Evolutionary conservation across 2,329 filamentous ascomycete species (phyloP).

Genomic region (Podosphaera xanthii): DNA sequence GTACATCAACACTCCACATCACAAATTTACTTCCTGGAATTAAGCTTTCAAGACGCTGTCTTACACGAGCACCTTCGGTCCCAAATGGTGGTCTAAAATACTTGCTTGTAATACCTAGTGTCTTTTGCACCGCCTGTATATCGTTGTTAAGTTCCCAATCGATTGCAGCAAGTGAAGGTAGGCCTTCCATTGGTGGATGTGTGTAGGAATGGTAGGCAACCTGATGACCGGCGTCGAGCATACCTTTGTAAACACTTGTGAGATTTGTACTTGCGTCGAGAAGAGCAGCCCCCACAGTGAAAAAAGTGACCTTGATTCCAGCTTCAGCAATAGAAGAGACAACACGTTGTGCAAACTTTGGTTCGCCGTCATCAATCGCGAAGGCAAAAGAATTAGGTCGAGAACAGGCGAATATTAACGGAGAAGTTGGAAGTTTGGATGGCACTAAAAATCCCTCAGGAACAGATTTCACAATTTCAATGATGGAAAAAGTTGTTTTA

Average conservation of each 20-base stretch:
- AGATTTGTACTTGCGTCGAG: conserved; percentile 35
- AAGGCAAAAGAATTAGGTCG: conserved; percentile 49
- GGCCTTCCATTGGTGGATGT: conserved; percentile 41
- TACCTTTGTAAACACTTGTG: conserved; percentile 38
- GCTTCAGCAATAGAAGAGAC: conserved; percentile 38
- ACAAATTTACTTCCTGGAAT: conserved; percentile 33
- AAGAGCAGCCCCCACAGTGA: conserved; percentile 42
- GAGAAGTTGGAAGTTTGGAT: conserved; percentile 35
- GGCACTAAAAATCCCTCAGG: conserved; percentile 30
- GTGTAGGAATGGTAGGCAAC: conserved; percentile 46
- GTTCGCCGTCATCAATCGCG: conserved; percentile 47
- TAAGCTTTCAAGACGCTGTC: conserved; percentile 32
- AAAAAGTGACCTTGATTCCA: conserved; percentile 44
- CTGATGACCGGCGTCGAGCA: conserved; percentile 39
- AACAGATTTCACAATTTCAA: conserved; percentile 35
- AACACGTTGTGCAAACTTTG: conserved; percentile 33
- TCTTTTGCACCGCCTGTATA: conserved; percentile 23
- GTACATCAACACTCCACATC: conserved; percentile 47
- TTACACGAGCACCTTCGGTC: conserved; percentile 41
- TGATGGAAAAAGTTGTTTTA: conserved; percentile 26
- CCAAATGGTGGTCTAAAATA: conserved; percentile 53
- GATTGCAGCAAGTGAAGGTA: conserved; percentile 27
- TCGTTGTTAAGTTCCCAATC: conserved; percentile 40
- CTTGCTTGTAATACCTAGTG: conserved; percentile 19
- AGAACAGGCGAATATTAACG: conserved; percentile 38